Percentiles rank a stretch among this genome's conserved stretches.
Conservation (phyloP, 768 basidiomycete genomes). For the Mycena alexandri region DNA sequence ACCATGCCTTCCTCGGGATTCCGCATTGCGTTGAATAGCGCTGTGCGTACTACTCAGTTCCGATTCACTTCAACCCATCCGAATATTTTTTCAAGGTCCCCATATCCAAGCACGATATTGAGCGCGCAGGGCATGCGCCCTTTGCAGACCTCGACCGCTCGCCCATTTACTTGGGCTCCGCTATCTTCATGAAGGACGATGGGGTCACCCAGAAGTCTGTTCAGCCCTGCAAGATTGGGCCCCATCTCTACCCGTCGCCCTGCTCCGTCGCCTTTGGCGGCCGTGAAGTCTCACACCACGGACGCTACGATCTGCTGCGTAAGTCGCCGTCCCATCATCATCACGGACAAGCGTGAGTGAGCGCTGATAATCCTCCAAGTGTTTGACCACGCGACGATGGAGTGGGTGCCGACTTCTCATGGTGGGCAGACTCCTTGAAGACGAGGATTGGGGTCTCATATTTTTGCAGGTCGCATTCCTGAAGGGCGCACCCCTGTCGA, state of each 20-base stretch:
- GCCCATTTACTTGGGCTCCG: slow-evolving; percentile 81
- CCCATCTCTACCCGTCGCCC: slow-evolving; percentile 60
- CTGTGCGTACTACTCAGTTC: slow-evolving; percentile 37
- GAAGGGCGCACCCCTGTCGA: slow-evolving; percentile 33
- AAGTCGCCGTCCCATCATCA: not conserved
- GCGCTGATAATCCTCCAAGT: slow-evolving; percentile 41
- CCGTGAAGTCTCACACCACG: slow-evolving; percentile 67
- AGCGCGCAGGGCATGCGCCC: slow-evolving; percentile 63
- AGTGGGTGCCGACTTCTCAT: slow-evolving; percentile 73
- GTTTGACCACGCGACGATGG: slow-evolving; percentile 76
- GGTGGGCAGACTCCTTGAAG: slow-evolving; percentile 47
- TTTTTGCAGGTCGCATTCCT: slow-evolving; percentile 57
- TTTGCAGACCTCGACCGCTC: slow-evolving; percentile 71
- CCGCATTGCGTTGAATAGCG: slow-evolving; percentile 46
- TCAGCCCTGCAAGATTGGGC: slow-evolving; percentile 87
- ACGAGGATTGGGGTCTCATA: too few relatives aligned
- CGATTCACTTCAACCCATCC: not conserved
- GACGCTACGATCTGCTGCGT: slow-evolving; percentile 79
- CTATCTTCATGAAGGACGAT: slow-evolving; percentile 59
- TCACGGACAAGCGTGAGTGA: not conserved
- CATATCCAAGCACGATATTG: slow-evolving; percentile 46
- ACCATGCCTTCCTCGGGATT: slow-evolving; percentile 46
- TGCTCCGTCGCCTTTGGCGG: slow-evolving; percentile 76
- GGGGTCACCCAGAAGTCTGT: slow-evolving; percentile 59
- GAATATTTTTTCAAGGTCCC: not conserved